phyloP scores from a whole-genome alignment of 2,329 filamentous ascomycete species.

The Ophiostoma ips region DNA sequence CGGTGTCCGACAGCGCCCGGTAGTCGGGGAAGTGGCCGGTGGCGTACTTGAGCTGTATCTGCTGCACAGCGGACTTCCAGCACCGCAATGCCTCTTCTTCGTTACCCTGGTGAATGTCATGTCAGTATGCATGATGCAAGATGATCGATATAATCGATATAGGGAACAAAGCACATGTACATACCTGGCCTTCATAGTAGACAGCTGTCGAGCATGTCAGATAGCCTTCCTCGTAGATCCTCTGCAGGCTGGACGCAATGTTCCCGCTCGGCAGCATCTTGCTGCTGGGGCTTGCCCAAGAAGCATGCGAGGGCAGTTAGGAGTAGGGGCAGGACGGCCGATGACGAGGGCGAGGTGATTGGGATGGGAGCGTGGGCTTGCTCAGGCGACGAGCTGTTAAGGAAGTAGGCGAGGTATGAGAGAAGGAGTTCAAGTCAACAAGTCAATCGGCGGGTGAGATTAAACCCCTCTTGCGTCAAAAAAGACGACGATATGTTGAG shows the following conservation, averaged over 20 bases:
- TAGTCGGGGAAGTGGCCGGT: constrained; percentile 29
- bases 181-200: constrained; percentile 86
- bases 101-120: constrained; percentile 69
- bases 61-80: constrained; percentile 78
- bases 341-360: no score
- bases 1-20: constrained; percentile 52
- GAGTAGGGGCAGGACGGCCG: no score
- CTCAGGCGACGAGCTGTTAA: no score
- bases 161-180: constrained; percentile 2
- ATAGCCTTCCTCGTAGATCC: constrained; percentile 96
- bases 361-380: no score
- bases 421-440: no score
- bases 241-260: constrained; percentile 63
- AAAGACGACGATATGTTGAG: background rate
- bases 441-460: no score
- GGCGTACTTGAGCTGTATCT: constrained; percentile 76
- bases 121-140: background rate
- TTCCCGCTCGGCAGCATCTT: constrained; percentile 40
- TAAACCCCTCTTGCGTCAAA: no score
- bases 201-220: constrained; percentile 88
- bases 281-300: constrained; percentile 12
- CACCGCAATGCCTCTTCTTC: constrained; percentile 80
- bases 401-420: no score
- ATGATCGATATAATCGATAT: background rate
- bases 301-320: constrained; percentile 10